Percentiles rank a stretch among this genome's conserved stretches.
These are phyloP conservation scores for Rhizopus sp. DNA, from an alignment of 371 early-diverging fungal species.

Conservation along the genomic window DNA sequence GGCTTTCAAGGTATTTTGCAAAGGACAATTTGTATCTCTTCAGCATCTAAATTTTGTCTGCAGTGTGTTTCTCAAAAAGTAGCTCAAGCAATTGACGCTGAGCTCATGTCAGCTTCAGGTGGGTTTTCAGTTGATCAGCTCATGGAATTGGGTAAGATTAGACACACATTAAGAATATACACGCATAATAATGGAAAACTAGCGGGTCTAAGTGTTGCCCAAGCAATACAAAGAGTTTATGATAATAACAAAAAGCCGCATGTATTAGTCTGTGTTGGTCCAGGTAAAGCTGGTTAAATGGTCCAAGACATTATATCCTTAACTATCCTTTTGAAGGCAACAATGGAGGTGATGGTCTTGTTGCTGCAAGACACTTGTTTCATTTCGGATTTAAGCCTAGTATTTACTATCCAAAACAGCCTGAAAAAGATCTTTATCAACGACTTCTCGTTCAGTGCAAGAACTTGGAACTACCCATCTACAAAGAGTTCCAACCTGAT, in stretches of 20 bases:
- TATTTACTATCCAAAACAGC: constrained; percentile 80
- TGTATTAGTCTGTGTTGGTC: constrained; percentile 79
- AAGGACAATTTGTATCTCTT: background rate
- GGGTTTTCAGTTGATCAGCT: constrained; percentile 89
- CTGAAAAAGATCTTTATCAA: constrained; percentile 68
- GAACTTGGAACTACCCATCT: constrained; percentile 67
- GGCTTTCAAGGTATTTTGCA: background rate
- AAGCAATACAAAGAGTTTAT: constrained; percentile 78
- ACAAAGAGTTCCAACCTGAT: constrained; percentile 23
- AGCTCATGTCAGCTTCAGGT: constrained; percentile 80
- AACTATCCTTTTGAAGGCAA: constrained; percentile 46
- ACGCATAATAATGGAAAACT: background rate
- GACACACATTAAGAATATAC: constrained; percentile 11
- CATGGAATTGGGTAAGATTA: constrained; percentile 72
- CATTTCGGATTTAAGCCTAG: constrained; percentile 86
- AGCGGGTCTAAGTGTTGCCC: constrained; percentile 91
- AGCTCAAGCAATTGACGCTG: constrained; percentile 80
- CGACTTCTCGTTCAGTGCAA: constrained; percentile 70
- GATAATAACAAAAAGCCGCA: constrained; percentile 46
- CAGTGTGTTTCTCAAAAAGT: constrained; percentile 77
- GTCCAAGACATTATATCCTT: too few relatives aligned
- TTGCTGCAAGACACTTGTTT: constrained; percentile 86
- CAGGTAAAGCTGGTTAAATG: constrained; percentile 48
- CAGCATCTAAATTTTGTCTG: background rate
- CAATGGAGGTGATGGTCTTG: constrained; percentile 95